phyloP scores from a whole-genome alignment of 1,284 basidiomycete genomes.

The Leccinum pachyderme region DNA sequence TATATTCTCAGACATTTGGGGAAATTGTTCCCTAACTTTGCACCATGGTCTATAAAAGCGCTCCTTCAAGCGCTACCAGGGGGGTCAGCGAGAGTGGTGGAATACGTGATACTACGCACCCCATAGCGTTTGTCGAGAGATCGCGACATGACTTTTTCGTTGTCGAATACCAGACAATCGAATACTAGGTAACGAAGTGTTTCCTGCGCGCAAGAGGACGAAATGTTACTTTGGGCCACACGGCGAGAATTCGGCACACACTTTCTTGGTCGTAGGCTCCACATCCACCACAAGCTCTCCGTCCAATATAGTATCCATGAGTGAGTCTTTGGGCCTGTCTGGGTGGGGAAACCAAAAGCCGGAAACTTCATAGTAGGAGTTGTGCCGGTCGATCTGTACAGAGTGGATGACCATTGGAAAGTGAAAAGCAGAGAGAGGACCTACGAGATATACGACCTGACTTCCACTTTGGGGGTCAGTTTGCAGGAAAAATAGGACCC shows the following conservation, averaged over 20 bases:
- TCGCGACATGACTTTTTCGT: constrained; percentile 83
- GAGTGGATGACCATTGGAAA: constrained; percentile 5
- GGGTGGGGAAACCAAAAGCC: constrained; percentile 90
- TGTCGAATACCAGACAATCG: constrained; percentile 88
- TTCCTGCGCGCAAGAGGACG: constrained; percentile 48
- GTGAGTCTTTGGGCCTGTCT: constrained; percentile 60
- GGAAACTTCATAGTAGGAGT: constrained; percentile 73
- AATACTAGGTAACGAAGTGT: constrained; percentile 86
- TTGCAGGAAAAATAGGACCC: constrained; percentile 85
- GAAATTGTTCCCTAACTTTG: constrained; percentile 67
- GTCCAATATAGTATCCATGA: constrained; percentile 85
- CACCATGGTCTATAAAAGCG: constrained; percentile 85
- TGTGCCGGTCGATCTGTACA: constrained; percentile 90
- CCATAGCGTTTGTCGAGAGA: constrained; percentile 88
- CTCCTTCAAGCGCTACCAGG: constrained; percentile 68
- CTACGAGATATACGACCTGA: constrained; percentile 82
- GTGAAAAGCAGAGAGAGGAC: constrained; percentile 24
- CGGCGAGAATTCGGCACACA: constrained; percentile 33
- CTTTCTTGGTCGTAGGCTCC: constrained; percentile 70
- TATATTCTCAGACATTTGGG: constrained; percentile 58
- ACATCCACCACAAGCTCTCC: constrained; percentile 94
- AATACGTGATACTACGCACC: constrained; percentile 45
- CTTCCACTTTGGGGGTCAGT: constrained; percentile 61
- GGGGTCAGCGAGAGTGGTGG: constrained; percentile 10
- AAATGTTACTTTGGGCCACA: constrained; percentile 5